These are phyloP conservation scores for Moniliophthora roreri DNA, from an alignment of 1,284 basidiomycete genomes.

Conservation along the genomic window DNA sequence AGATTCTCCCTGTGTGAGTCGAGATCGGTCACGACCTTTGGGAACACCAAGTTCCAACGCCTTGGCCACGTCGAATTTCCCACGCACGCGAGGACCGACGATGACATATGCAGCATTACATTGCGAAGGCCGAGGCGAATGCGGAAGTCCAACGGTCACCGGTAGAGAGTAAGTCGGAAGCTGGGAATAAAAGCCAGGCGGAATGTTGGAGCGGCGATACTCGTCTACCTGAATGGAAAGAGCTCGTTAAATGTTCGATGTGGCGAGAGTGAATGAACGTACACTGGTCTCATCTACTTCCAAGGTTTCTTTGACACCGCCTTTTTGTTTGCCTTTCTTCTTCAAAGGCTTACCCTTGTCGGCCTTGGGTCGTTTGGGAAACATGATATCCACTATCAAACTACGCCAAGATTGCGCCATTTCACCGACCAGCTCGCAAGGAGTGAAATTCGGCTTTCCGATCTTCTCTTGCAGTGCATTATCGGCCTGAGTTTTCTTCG, in stretches of 20 bases:
- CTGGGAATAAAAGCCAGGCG: slow-evolving; percentile 35
- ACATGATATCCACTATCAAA: slow-evolving; percentile 54
- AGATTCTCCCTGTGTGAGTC: slow-evolving; percentile 52
- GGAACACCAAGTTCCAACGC: slow-evolving; percentile 70
- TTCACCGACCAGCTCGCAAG: slow-evolving; percentile 34
- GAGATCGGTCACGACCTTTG: slow-evolving; percentile 57
- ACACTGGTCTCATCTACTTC: slow-evolving; percentile 9
- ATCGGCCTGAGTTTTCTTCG: not conserved
- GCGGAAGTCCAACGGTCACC: slow-evolving; percentile 14
- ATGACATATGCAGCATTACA: slow-evolving; percentile 68
- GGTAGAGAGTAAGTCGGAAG: slow-evolving; percentile 32
- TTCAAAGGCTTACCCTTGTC: slow-evolving; percentile 2
- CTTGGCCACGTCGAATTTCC: slow-evolving; percentile 80
- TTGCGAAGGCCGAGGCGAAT: slow-evolving; percentile 17
- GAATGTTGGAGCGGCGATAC: slow-evolving; percentile 27
- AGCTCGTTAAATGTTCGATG: not conserved
- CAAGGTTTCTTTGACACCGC: not conserved
- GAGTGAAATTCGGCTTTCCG: slow-evolving; percentile 31
- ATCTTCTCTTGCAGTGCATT: not conserved
- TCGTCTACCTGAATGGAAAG: slow-evolving; percentile 21
- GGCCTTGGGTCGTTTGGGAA: slow-evolving; percentile 34
- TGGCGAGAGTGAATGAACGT: not conserved
- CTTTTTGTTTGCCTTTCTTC: slow-evolving; percentile 8
- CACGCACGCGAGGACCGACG: slow-evolving; percentile 76
- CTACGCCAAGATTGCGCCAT: slow-evolving; percentile 53